phyloP scores from a whole-genome alignment of 768 basidiomycete genomes.

The Myochromella boudieri region DNA sequence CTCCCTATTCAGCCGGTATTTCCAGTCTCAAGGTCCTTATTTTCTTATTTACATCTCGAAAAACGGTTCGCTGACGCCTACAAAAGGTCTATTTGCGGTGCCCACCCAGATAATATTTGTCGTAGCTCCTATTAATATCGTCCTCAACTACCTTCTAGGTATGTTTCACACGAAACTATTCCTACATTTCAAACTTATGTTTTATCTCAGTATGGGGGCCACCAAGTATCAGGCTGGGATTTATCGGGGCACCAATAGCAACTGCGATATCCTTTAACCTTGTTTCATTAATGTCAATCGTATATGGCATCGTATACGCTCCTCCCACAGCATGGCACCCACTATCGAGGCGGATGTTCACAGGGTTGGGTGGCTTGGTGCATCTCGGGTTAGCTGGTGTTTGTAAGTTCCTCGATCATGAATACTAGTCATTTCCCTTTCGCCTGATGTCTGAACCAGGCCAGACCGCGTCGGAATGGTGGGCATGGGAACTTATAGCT shows the following conservation, averaged over 20 bases:
- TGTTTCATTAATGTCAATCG: slow-evolving; percentile 56
- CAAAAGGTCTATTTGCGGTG: slow-evolving; percentile 81
- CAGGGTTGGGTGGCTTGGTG: slow-evolving; percentile 63
- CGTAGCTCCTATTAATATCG: slow-evolving; percentile 80
- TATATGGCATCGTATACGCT: slow-evolving; percentile 62
- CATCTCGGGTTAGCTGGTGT: slow-evolving; percentile 82
- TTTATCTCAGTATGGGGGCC: slow-evolving; percentile 73
- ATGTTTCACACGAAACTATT: slow-evolving; percentile 9
- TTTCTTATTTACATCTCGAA: too few species aligned
- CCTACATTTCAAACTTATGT: background rate
- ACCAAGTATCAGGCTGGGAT: slow-evolving; percentile 72
- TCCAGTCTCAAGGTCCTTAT: slow-evolving; percentile 75
- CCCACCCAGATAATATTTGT: slow-evolving; percentile 82
- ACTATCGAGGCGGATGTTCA: slow-evolving; percentile 59
- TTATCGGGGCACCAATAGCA: slow-evolving; percentile 88
- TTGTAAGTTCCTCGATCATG: slow-evolving; percentile 14
- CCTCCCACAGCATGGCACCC: slow-evolving; percentile 83
- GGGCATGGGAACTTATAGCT: slow-evolving; percentile 89
- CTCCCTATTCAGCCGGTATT: slow-evolving; percentile 62
- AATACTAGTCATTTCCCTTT: too few species aligned
- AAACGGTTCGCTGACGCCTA: too few species aligned
- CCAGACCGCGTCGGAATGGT: slow-evolving; percentile 91
- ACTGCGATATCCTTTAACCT: slow-evolving; percentile 86
- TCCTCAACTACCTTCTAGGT: slow-evolving; percentile 84
- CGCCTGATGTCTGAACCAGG: slow-evolving; percentile 29